Conservation (phyloP, 208 protist species). For the Blechomonas ayalai region DNA sequence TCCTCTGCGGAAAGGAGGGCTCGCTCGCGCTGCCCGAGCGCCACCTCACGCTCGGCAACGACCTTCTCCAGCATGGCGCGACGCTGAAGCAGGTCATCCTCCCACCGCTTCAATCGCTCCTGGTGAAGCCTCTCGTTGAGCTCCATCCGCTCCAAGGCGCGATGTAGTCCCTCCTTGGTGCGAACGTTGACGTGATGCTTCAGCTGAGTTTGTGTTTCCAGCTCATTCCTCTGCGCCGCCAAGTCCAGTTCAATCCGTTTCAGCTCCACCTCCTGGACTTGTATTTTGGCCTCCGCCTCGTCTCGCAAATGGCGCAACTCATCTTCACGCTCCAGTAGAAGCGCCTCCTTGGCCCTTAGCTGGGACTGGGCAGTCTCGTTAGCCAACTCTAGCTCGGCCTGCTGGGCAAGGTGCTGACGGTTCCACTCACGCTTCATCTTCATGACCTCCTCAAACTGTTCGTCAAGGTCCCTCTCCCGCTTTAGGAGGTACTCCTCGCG, state of each 20-base stretch:
- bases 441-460: constrained; percentile 17
- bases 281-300: not conserved
- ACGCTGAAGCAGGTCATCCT: constrained; percentile 20
- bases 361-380: constrained; percentile 1
- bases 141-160: constrained; percentile 14
- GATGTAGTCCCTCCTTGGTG: constrained; percentile 30
- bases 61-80: constrained; percentile 23
- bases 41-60: constrained; percentile 17
- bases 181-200: constrained; percentile 28
- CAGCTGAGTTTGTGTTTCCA: constrained; percentile 23
- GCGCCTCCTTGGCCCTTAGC: constrained; percentile 7
- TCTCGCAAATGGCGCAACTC: constrained; percentile 5
- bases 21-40: constrained; percentile 17
- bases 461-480: constrained; percentile 27
- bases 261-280: not conserved
- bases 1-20: constrained; percentile 16
- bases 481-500: constrained; percentile 29
- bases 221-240: constrained; percentile 20
- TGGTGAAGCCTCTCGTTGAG: constrained; percentile 18
- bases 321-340: constrained; percentile 11
- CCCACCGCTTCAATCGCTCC: constrained; percentile 14
- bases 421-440: constrained; percentile 17
- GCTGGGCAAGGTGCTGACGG: constrained; percentile 4
- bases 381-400: constrained; percentile 3
- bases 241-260: constrained; percentile 8